phyloP scores from a whole-genome alignment of 176 grass and related monocot genomes.

The Phyllostachys edulis region DNA sequence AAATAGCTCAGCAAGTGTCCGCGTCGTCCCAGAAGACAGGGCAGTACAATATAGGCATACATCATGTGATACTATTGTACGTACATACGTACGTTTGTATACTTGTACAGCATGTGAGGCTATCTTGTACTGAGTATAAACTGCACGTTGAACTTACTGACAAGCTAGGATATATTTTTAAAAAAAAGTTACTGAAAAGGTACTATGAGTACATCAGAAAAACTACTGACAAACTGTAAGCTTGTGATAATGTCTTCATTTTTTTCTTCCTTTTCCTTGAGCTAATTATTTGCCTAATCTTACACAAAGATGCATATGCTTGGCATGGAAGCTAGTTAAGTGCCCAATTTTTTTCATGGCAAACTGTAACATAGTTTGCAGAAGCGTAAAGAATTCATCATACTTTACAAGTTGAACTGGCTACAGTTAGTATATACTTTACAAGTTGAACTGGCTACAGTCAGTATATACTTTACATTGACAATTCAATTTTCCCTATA shows the following conservation, averaged over 20 bases:
- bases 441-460: slow-evolving; percentile 41
- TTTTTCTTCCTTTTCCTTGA: background rate
- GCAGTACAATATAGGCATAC: background rate
- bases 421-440: slow-evolving; percentile 46
- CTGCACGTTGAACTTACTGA: background rate
- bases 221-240: background rate
- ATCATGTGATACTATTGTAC: background rate
- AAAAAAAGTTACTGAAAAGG: too few species aligned
- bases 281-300: background rate
- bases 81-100: background rate
- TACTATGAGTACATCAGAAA: background rate
- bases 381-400: slow-evolving; percentile 15
- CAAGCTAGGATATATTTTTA: background rate
- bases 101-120: background rate
- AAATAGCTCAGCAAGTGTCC: background rate
- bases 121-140: background rate
- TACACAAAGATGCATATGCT: background rate
- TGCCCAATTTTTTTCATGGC: slow-evolving; percentile 26
- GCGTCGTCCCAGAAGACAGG: background rate
- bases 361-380: slow-evolving; percentile 40
- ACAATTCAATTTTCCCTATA: slow-evolving; percentile 30
- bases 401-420: slow-evolving; percentile 45
- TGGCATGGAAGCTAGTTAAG: background rate
- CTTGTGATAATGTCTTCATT: background rate
- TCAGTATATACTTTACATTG: slow-evolving; percentile 46